A percentile compares a stretch with the other conserved stretches of the same genome.
phyloP scores from a whole-genome alignment of 176 grass and related monocot species.

The Oryza meridionalis region DNA sequence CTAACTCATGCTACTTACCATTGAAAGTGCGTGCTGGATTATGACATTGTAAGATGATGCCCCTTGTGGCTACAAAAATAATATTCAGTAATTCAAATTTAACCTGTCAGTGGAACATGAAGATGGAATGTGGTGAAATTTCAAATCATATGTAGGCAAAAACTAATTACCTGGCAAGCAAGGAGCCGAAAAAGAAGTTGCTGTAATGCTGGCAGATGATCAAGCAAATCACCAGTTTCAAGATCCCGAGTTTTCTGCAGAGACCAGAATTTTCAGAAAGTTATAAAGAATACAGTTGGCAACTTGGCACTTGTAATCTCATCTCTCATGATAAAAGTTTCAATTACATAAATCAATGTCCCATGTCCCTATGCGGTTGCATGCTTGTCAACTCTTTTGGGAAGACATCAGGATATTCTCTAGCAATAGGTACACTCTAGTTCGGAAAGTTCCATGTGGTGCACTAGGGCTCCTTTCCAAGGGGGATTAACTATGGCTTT shows the following conservation, averaged over 20 bases:
- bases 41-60: conserved; percentile 83
- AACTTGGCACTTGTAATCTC: neutral
- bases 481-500: too few relatives aligned
- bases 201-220: conserved; percentile 89
- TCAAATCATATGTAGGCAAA: conserved; percentile 11
- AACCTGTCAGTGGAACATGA: conserved; percentile 30
- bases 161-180: conserved; percentile 80
- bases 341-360: neutral
- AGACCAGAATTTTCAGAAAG: conserved; percentile 42
- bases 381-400: too few relatives aligned
- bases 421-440: too few relatives aligned
- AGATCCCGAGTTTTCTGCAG: conserved; percentile 85
- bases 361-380: neutral
- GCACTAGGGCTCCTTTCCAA: too few relatives aligned
- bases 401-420: too few relatives aligned
- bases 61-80: conserved; percentile 80
- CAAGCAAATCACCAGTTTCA: conserved; percentile 77
- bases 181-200: conserved; percentile 86
- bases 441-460: too few relatives aligned
- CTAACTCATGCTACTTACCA: conserved; percentile 56
- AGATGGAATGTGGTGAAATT: conserved; percentile 16
- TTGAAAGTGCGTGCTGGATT: conserved; percentile 94
- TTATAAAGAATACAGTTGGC: neutral
- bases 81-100: conserved; percentile 29
- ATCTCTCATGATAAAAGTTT: neutral